Conservation (phyloP, 148 eudicot genomes). For the Persicaria maculosa region DNA sequence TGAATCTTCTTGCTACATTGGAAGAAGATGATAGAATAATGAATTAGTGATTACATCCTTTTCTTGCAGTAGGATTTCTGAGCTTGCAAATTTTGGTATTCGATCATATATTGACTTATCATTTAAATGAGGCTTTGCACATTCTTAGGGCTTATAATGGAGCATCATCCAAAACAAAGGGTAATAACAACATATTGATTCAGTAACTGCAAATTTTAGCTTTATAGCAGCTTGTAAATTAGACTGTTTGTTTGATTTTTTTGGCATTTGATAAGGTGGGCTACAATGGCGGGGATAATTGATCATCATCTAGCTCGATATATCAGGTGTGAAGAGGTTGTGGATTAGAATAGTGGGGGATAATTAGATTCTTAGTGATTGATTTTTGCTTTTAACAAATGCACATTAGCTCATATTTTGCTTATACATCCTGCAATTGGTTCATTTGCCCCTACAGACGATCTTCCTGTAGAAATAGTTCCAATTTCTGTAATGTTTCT, state of each 20-base stretch:
- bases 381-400: background rate
- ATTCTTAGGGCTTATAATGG: no score
- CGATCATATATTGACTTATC: background rate
- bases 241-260: background rate
- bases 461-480: no score
- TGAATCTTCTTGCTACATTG: background rate
- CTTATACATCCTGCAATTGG: background rate
- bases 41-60: background rate
- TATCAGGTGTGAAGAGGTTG: background rate
- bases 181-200: no score
- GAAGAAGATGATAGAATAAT: background rate
- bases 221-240: background rate
- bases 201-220: background rate
- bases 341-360: no score
- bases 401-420: background rate
- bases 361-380: background rate
- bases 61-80: background rate
- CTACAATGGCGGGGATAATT: background rate
- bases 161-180: no score
- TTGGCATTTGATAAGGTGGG: background rate
- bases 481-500: background rate
- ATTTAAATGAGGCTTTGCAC: background rate
- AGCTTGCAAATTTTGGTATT: background rate
- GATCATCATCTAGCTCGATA: background rate
- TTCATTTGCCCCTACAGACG: background rate